A percentile compares a stretch with the other conserved stretches of the same genome.
These are phyloP conservation scores for Xylaria nigripes DNA, from an alignment of 495 filamentous ascomycete genomes.

Conservation along the genomic window DNA sequence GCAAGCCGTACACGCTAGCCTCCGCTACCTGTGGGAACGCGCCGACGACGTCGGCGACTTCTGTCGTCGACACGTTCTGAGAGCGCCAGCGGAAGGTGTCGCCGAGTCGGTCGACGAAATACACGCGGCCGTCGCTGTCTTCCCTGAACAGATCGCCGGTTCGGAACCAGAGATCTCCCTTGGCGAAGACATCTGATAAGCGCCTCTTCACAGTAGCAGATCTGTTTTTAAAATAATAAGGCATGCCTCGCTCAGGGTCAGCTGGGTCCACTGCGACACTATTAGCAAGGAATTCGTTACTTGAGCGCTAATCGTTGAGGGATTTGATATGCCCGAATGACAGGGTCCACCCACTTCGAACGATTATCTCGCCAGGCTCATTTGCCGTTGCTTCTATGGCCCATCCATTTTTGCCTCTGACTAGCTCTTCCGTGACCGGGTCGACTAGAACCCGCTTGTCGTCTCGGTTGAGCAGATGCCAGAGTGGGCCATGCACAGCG, in stretches of 20 bases:
- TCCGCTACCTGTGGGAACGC: conserved; percentile 56
- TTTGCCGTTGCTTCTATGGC: conserved; percentile 51
- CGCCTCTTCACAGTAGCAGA: conserved; percentile 59
- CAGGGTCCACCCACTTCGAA: conserved; percentile 34
- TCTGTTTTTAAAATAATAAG: conserved; percentile 59
- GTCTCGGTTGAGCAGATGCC: conserved; percentile 42
- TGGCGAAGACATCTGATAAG: conserved; percentile 57
- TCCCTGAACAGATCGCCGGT: conserved; percentile 63
- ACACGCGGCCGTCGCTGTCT: conserved; percentile 59
- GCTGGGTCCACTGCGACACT: conserved; percentile 32
- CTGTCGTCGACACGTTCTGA: conserved; percentile 73
- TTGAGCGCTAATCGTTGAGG: no score
- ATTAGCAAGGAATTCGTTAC: conserved; percentile 18
- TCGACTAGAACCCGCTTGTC: conserved; percentile 61
- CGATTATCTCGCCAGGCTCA: conserved; percentile 63
- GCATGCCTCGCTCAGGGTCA: conserved; percentile 36
- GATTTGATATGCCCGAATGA: neutral
- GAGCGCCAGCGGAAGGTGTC: conserved; percentile 80
- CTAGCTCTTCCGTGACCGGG: conserved; percentile 53
- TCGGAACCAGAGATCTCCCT: conserved; percentile 69
- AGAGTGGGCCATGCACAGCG: conserved; percentile 58
- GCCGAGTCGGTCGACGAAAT: conserved; percentile 66
- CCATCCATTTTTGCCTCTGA: conserved; percentile 55
- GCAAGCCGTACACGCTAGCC: conserved; percentile 75
- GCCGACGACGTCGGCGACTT: conserved; percentile 61